Conservation (phyloP, 2,329 filamentous ascomycete species). For the Phaeosphaeria sp. region DNA sequence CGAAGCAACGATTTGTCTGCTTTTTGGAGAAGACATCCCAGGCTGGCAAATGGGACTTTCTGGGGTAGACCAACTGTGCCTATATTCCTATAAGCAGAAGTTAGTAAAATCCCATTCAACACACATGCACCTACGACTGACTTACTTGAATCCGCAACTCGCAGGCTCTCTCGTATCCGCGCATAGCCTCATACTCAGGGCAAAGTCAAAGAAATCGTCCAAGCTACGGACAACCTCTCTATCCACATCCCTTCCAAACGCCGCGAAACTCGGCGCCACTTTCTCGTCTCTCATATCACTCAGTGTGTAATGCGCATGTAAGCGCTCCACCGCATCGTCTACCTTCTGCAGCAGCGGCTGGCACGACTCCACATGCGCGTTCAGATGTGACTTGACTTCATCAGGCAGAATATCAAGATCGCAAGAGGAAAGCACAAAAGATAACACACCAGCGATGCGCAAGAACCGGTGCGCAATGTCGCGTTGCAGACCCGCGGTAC, state of each 20-base stretch:
- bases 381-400: not conserved
- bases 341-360: not conserved
- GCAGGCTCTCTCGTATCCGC: not conserved
- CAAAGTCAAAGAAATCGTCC: not conserved
- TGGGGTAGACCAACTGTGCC: not conserved
- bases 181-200: not conserved
- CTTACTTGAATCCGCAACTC: not conserved
- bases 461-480: not conserved
- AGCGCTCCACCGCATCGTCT: not conserved
- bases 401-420: not conserved
- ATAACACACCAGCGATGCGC: not conserved
- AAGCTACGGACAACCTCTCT: not conserved
- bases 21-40: not conserved
- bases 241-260: not conserved
- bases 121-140: not conserved
- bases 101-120: not conserved
- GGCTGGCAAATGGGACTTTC: not conserved
- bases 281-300: not conserved
- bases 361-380: not conserved
- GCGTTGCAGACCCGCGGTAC: not conserved
- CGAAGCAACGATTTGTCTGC: not conserved
- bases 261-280: not conserved
- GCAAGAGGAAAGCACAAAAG: not conserved
- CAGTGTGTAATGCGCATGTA: not conserved
- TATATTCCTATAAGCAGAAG: not conserved